A percentile compares a stretch with the other conserved stretches of the same genome.
These are phyloP conservation scores for Lyophyllum semitale DNA, from an alignment of 768 basidiomycete genomes.

Conservation along the genomic window DNA sequence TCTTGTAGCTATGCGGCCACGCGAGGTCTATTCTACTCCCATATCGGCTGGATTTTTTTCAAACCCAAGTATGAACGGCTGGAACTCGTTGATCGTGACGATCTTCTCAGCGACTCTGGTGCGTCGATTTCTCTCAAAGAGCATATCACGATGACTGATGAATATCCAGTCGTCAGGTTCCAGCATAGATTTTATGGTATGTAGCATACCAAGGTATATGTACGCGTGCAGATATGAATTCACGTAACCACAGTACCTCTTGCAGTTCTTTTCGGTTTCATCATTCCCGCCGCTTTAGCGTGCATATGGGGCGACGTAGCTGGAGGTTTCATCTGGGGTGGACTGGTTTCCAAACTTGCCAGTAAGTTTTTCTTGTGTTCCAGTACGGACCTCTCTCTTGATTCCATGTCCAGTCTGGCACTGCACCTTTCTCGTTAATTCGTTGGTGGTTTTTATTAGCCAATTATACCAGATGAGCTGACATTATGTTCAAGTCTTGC, in stretches of 20 bases:
- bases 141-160: neutral
- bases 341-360: conserved; percentile 61
- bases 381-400: neutral
- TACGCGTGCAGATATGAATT: neutral
- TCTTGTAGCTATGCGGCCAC: conserved; percentile 67
- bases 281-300: conserved; percentile 58
- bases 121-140: conserved; percentile 11
- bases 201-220: neutral
- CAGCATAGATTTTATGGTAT: conserved; percentile 72
- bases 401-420: conserved; percentile 57
- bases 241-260: conserved; percentile 46
- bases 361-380: conserved; percentile 38
- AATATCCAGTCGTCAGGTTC: conserved; percentile 42
- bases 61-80: conserved; percentile 68
- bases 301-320: conserved; percentile 60
- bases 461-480: neutral
- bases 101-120: conserved; percentile 73
- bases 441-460: conserved; percentile 40
- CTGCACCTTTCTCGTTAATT: conserved; percentile 71
- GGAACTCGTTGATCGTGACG: conserved; percentile 63
- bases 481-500: conserved; percentile 48
- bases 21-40: conserved; percentile 71
- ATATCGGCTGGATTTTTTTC: conserved; percentile 87
- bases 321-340: conserved; percentile 73
- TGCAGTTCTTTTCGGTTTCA: conserved; percentile 60